Conservation (phyloP, 2,329 filamentous ascomycete genomes). For the Cladosporium colombiae region DNA sequence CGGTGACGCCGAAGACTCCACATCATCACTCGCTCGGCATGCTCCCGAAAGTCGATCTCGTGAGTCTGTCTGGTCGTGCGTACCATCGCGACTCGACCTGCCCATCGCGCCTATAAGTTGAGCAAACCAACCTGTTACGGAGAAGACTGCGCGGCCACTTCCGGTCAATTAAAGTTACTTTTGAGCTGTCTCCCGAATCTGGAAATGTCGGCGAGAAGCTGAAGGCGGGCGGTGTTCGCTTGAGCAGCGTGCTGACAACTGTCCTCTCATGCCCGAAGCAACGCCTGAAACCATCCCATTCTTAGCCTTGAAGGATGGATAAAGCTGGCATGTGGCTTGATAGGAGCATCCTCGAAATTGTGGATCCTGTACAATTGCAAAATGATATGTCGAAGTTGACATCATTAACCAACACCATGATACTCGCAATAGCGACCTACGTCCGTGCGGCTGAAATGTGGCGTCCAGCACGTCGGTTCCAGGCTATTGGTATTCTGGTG, state of each 20-base stretch:
- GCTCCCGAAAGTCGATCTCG: neutral
- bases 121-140: neutral
- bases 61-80: neutral
- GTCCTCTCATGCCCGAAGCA: neutral
- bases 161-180: too few species aligned
- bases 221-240: neutral
- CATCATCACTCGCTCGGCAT: neutral
- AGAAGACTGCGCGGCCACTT: neutral
- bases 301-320: neutral
- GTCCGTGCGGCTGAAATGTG: neutral
- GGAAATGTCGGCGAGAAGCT: neutral
- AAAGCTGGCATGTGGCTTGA: neutral
- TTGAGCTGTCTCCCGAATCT: neutral
- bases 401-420: neutral
- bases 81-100: too few species aligned
- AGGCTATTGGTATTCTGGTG: neutral
- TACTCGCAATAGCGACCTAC: neutral
- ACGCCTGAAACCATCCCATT: neutral
- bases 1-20: neutral
- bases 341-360: neutral
- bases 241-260: neutral
- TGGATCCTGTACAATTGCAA: neutral
- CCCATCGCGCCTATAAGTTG: neutral
- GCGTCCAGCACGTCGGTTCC: neutral
- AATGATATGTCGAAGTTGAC: neutral